These are phyloP conservation scores for Fraxinus excelsior DNA, from an alignment of 257 asterid genomes.

Conservation along the genomic window DNA sequence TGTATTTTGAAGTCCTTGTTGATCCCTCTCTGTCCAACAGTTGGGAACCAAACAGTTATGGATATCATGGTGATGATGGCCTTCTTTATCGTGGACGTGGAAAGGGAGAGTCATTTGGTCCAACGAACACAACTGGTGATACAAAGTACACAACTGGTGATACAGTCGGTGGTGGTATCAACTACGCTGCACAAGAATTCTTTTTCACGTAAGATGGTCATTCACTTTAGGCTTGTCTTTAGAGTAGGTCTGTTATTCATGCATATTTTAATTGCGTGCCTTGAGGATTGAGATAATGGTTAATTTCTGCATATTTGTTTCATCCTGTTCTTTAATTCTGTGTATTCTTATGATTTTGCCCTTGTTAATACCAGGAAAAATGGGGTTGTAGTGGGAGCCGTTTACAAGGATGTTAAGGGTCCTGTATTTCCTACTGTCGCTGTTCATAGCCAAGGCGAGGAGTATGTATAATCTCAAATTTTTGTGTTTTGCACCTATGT, in stretches of 20 bases:
- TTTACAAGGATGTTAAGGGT: conserved; percentile 79
- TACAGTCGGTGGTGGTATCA: conserved; percentile 94
- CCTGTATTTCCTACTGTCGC: conserved; percentile 90
- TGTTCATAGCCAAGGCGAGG: conserved; percentile 96
- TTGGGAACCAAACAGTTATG: conserved; percentile 92
- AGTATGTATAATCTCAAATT: conserved; percentile 53
- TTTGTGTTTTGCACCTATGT: not conserved
- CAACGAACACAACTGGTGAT: conserved; percentile 61
- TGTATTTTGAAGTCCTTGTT: conserved; percentile 19
- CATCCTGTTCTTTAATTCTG: conserved; percentile 8
- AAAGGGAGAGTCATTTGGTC: conserved; percentile 90
- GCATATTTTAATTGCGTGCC: not conserved
- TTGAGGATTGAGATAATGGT: conserved; percentile 11
- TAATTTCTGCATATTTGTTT: not conserved
- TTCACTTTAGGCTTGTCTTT: not conserved
- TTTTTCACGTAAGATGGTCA: conserved; percentile 83
- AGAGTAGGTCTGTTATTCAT: not conserved
- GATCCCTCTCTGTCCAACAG: conserved; percentile 44
- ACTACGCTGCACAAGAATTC: conserved; percentile 73
- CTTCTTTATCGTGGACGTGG: conserved; percentile 85
- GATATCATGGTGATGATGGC: conserved; percentile 97
- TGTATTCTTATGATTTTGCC: conserved; percentile 28
- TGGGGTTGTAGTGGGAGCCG: conserved; percentile 75
- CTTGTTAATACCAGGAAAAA: conserved; percentile 67
- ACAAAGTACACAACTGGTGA: conserved; percentile 62